A percentile compares a stretch with the other conserved stretches of the same genome.
These are phyloP conservation scores for Friedmanniomyces endolithicus DNA, from an alignment of 495 filamentous ascomycete species.

Conservation along the genomic window DNA sequence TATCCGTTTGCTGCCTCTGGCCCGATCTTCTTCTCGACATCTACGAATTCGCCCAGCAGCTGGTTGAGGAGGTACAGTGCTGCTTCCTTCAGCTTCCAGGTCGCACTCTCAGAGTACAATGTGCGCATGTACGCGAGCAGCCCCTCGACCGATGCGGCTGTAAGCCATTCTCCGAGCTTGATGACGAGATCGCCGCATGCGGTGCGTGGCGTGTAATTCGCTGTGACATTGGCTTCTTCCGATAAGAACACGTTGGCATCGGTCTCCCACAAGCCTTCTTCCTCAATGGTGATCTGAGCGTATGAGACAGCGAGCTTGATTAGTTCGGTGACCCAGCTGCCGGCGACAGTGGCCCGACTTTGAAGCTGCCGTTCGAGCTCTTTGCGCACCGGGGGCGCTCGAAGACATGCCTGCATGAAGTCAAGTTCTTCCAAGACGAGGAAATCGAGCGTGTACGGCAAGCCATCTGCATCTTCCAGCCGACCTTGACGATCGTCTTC, in stretches of 20 bases:
- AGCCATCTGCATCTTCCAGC: conserved; percentile 74
- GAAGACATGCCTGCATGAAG: conserved; percentile 75
- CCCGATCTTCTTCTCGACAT: conserved; percentile 54
- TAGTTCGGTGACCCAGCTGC: conserved; percentile 65
- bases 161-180: conserved; percentile 87
- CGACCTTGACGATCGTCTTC: conserved; percentile 72
- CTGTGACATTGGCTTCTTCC: conserved; percentile 88
- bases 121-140: conserved; percentile 59
- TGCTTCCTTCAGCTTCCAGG: conserved; percentile 62
- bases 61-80: conserved; percentile 70
- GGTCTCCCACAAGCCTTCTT: conserved; percentile 89
- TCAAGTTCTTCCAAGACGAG: conserved; percentile 86
- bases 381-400: conserved; percentile 70
- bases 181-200: conserved; percentile 83
- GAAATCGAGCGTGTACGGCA: conserved; percentile 94
- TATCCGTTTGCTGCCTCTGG: conserved; percentile 56
- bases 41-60: conserved; percentile 66
- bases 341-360: conserved; percentile 40
- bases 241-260: conserved; percentile 91
- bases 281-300: conserved; percentile 84
- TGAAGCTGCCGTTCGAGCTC: conserved; percentile 64
- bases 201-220: conserved; percentile 87
- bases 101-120: conserved; percentile 39
- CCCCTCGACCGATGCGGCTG: conserved; percentile 54
- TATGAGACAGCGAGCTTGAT: conserved; percentile 72